Percentiles rank a stretch among this genome's conserved stretches.
These are phyloP conservation scores for Naegleria gruberi DNA, from an alignment of 208 protist genomes.

Conservation along the genomic window DNA sequence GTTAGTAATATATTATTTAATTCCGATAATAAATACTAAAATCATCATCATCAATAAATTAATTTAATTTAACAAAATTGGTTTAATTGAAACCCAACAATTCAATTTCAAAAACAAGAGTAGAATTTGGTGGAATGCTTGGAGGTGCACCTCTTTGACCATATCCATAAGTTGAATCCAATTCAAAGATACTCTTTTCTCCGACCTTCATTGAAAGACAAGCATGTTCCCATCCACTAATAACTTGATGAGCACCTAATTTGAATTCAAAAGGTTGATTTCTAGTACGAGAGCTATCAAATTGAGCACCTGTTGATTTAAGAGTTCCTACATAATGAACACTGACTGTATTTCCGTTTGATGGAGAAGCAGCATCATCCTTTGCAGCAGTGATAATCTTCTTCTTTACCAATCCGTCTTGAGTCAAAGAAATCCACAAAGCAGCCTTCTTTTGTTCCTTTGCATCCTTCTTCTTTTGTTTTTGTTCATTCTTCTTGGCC, in stretches of 20 bases:
- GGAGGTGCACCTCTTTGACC: background rate
- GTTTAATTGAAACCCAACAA: background rate
- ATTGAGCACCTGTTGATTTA: background rate
- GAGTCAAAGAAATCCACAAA: background rate
- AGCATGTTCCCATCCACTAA: background rate
- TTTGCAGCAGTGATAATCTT: background rate
- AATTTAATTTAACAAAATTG: background rate
- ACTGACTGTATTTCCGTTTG: background rate
- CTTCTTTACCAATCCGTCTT: background rate
- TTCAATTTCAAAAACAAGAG: slow-evolving; percentile 11
- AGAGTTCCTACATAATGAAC: slow-evolving; percentile 10
- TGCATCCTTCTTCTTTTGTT: background rate
- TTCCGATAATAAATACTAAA: too few relatives aligned
- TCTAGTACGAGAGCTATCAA: background rate
- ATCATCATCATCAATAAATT: too few relatives aligned
- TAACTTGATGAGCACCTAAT: background rate
- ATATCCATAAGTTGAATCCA: background rate
- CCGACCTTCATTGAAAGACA: background rate
- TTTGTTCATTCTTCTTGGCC: background rate
- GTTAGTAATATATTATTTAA: too few relatives aligned
- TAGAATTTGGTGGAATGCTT: background rate
- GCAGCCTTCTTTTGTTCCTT: too few relatives aligned
- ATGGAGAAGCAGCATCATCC: background rate
- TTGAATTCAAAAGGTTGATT: background rate
- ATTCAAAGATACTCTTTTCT: background rate